Base-by-base conservation (phyloP, 2,329 filamentous ascomycete species). In the Arthroderma uncinatum region DNA sequence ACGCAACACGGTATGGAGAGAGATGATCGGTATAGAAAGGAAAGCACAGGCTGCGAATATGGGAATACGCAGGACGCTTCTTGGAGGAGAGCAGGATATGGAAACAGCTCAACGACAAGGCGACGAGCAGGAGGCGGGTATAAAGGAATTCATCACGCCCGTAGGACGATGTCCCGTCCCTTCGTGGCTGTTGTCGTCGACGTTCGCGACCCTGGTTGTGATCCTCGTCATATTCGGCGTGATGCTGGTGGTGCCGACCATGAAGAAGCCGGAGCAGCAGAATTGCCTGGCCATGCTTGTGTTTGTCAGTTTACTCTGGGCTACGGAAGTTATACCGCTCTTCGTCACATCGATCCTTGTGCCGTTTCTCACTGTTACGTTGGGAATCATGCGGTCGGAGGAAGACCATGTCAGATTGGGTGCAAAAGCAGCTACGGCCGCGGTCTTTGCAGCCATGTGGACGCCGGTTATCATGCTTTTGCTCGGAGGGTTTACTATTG, bases 401-500 rank as follows among this genome's bases (percentile, higher is more conserved):
- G 81, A 83, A 4, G 79, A 81, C 0, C 78, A 89, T 60, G 73
- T 76, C 47, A 82, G 92, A 21, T 78, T 98, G 5, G 79, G 81
- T n/a, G 82, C 90, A 2, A 91, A 91, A 69, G 80, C 83, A 44
- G 91, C 93, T 0, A 89, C 92, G 0, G 78, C 81, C 28, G 92
- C 87, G 66, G 86, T 96, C 58, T 97, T 98, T 66, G 80, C 89
- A 3, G 86, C 93, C 25, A 98, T 98, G 93, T 98, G 93, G 93
- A 96, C 92, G 2, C 92, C 93, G 0, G 93, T 98, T 57, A 98
- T 98, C 64, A 97, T 98, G 93, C 82, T 98, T 14, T 78, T 98
- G 21, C 83, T 98, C 0, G 93, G 93, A 64, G 93, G 93, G 33
- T 98, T 98, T 68, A 95, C 93, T 1, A 85, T 98, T 56, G 93